A percentile compares a stretch with the other conserved stretches of the same genome.
phyloP scores from a whole-genome alignment of 495 filamentous ascomycete species.

The Astrothelium macrocarpum region DNA sequence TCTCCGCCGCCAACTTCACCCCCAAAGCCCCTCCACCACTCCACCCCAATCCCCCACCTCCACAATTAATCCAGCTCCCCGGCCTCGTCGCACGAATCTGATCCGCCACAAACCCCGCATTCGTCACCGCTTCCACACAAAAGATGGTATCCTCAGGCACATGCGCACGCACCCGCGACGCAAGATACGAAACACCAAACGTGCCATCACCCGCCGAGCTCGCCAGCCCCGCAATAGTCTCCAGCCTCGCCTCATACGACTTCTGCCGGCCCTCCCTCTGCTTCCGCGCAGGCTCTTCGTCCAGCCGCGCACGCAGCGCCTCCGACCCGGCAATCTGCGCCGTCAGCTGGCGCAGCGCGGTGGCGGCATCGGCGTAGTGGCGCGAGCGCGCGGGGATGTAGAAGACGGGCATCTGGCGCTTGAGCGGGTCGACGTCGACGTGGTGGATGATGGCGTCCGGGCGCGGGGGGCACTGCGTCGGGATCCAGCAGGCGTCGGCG shows the following conservation, averaged over 20 bases:
- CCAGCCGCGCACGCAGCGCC: conserved; percentile 29
- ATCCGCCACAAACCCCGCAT: conserved; percentile 68
- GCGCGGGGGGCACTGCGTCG: conserved; percentile 44
- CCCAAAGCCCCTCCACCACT: conserved; percentile 78
- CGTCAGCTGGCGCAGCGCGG: conserved; percentile 62
- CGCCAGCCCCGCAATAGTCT: conserved; percentile 47
- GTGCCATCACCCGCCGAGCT: conserved; percentile 48
- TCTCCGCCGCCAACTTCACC: conserved; percentile 74
- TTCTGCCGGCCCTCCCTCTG: conserved; percentile 50
- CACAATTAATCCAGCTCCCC: conserved; percentile 86
- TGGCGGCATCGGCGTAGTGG: conserved; percentile 66
- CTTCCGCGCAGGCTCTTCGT: conserved; percentile 22
- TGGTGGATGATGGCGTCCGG: conserved; percentile 29
- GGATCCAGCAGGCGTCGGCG: conserved; percentile 66
- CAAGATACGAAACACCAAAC: conserved; percentile 64
- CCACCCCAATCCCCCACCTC: conserved; percentile 89
- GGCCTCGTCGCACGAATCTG: conserved; percentile 67
- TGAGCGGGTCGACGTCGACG: conserved; percentile 34
- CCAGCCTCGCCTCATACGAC: conserved; percentile 50
- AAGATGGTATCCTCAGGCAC: conserved; percentile 66
- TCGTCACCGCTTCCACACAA: conserved; percentile 82
- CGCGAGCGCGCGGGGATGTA: conserved; percentile 66
- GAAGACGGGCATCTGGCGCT: conserved; percentile 45
- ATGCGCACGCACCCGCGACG: conserved; percentile 49
- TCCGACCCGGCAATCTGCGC: conserved; percentile 38